A percentile compares a stretch with the other conserved stretches of the same genome.
These are phyloP conservation scores for Platanus orientalis DNA, from an alignment of 164 flowering plant species.

Conservation along the genomic window DNA sequence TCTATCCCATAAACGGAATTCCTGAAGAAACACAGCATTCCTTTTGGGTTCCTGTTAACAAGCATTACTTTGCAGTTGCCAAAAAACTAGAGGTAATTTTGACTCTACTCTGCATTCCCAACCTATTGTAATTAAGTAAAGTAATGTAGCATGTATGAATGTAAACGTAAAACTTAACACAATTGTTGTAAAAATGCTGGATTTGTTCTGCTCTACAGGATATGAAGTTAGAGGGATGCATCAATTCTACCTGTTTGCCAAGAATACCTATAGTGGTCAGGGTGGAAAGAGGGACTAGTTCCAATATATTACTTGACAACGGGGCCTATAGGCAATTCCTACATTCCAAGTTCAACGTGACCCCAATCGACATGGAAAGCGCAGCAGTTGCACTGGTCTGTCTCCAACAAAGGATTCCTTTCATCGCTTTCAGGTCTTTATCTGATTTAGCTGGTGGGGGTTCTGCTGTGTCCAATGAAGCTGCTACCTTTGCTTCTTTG, in stretches of 20 bases:
- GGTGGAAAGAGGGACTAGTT: conserved; percentile 32
- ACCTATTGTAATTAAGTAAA: conserved; percentile 11
- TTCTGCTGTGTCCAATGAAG: conserved; percentile 28
- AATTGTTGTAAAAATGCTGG: no score
- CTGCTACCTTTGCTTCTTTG: conserved; percentile 9
- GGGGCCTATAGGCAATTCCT: conserved; percentile 35
- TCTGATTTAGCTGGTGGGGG: conserved; percentile 38
- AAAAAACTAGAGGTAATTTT: conserved; percentile 19
- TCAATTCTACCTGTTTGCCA: conserved; percentile 39
- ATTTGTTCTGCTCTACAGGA: conserved; percentile 22
- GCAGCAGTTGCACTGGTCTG: conserved; percentile 34
- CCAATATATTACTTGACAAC: conserved; percentile 29
- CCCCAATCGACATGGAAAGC: conserved; percentile 41
- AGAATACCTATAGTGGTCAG: conserved; percentile 22
- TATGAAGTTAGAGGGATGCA: conserved; percentile 38
- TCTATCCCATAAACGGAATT: conserved; percentile 49
- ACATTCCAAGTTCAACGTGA: conserved; percentile 22
- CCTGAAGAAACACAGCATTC: conserved; percentile 66
- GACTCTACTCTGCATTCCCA: conserved; percentile 12
- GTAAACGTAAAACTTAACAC: no score
- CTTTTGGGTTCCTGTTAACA: conserved; percentile 64
- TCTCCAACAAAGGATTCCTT: conserved; percentile 25
- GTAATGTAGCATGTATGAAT: conserved; percentile 13
- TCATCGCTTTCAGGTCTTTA: conserved; percentile 28
- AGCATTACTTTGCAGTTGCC: conserved; percentile 11